Percentiles rank a stretch among this genome's conserved stretches.
Conservation (phyloP, 345 rosid species). For the Syzygium aqueum region DNA sequence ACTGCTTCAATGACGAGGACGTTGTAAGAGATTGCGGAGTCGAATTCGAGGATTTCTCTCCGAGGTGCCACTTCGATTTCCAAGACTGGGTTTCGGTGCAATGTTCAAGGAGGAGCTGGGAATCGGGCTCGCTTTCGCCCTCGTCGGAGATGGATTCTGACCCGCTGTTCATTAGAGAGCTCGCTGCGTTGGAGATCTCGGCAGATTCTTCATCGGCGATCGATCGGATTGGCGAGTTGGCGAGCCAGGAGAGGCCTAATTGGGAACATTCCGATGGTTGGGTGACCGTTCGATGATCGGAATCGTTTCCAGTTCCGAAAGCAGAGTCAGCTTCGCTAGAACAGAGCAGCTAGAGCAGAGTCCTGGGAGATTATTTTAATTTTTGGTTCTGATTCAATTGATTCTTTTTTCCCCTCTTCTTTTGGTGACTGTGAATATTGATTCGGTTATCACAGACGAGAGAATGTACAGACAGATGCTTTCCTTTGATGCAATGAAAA, state of each 20-base stretch:
- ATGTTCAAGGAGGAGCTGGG: not conserved
- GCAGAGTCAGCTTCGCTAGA: not conserved
- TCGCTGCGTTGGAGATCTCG: not conserved
- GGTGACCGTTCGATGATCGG: not conserved
- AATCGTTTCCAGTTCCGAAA: not conserved
- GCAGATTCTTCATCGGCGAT: not conserved
- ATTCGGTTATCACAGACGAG: not conserved
- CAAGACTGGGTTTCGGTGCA: not conserved
- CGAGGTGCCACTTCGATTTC: slow-evolving; percentile 8
- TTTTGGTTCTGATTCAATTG: not conserved
- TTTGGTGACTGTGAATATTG: not conserved
- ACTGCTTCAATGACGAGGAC: not conserved
- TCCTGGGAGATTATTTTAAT: not conserved
- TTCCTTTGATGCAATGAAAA: not conserved
- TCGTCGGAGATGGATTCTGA: not conserved
- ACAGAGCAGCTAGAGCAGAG: not conserved
- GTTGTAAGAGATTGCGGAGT: not conserved
- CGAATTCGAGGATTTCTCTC: not conserved
- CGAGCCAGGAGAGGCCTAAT: not conserved
- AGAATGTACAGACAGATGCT: not conserved
- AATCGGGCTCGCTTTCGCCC: not conserved
- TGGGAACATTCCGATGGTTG: not conserved
- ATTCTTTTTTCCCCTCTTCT: not conserved
- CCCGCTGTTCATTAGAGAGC: not conserved
- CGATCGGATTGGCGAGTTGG: not conserved